Evolutionary conservation across 2,329 filamentous ascomycete species (phyloP), one percentile per base, ranked within the genome.

Genomic region (Fusarium brachygibbosum): DNA sequence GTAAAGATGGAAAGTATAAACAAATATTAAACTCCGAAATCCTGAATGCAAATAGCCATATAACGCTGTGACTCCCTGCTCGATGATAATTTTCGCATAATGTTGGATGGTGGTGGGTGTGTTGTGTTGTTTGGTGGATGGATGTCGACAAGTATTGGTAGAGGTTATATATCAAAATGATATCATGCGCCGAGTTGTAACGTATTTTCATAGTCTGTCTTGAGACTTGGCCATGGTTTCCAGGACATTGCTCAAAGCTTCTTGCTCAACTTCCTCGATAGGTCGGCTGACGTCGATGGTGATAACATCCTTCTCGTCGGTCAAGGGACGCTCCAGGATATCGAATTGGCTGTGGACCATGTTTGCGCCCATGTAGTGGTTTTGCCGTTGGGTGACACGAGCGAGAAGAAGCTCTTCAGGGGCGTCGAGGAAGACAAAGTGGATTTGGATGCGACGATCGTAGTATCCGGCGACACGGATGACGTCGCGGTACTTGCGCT

Each of bases 321-420:
- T 80, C 52, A 85, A 85, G 0, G 96, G 96, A 66, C 91, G 89
- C 81, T 99, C 95, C n/a, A 99, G 86, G 53, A 90, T 91, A 67
- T 90, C 88, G 71, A 98, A 91, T 78, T 99, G 96, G 81, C 93
- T 97, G 75, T 92, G 90, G 11, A 99, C 94, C 95, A 99, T 98
- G 75, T 89, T 88, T 72, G 93, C 91, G 74, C 96, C 95, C 94
- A 99, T 98, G 81, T 96, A 99, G 79, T 99, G 96, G 53, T 90
- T 90, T 81, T 94, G 82, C 71, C 96, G 88, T 38, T 86, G 84
- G 34, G 86, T 85, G 11, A 98, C 94, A 11, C 96, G 88, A 73
- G 90, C 82, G 59, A 97, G 83, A 31, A 98, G 86, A 12, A 92
- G 85, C 59, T 90, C 87, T 79, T 97, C 92, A 42, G 88, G 84